Evolutionary conservation across 768 basidiomycete species (phyloP).

Genomic region (Mycena kentingensis): DNA sequence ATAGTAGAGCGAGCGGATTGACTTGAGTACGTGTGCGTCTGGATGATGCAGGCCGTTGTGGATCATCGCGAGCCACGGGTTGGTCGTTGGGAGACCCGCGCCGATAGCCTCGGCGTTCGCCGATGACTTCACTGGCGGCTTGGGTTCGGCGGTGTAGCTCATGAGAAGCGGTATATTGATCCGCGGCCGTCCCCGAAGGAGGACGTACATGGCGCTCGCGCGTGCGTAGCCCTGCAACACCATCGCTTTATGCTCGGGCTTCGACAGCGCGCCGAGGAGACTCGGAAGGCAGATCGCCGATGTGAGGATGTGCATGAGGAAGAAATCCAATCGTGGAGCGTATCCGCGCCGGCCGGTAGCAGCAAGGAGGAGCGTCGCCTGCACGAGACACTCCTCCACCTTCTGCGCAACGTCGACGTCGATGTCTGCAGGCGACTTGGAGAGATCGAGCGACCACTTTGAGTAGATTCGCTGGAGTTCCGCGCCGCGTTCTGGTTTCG

Average conservation of each 20-base stretch:
- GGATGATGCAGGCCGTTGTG: conserved; percentile 37
- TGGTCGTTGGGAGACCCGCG: conserved; percentile 23
- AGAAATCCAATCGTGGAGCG: conserved; percentile 42
- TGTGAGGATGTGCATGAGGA: conserved; percentile 47
- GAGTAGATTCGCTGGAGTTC: conserved; percentile 39
- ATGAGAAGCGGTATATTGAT: conserved; percentile 41
- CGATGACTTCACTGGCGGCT: conserved; percentile 26
- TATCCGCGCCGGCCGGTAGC: conserved; percentile 37
- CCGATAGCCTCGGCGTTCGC: conserved; percentile 26
- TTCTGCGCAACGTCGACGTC: conserved; percentile 29
- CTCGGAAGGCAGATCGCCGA: conserved; percentile 43
- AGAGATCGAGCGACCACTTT: conserved; percentile 34
- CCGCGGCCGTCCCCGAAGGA: conserved; percentile 43
- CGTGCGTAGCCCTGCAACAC: conserved; percentile 38
- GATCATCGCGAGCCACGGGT: conserved; percentile 44
- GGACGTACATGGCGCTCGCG: conserved; percentile 30
- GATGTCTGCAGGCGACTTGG: conserved; percentile 18
- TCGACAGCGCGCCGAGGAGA: conserved; percentile 28
- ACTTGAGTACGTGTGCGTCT: conserved; percentile 43
- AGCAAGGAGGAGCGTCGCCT: conserved; percentile 37
- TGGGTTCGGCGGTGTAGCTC: conserved; percentile 37
- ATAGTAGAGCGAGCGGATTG: conserved; percentile 36
- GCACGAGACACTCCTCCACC: conserved; percentile 42
- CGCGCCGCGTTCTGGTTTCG: conserved; percentile 31
- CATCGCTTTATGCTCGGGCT: conserved; percentile 30